phyloP scores from a whole-genome alignment of 1,139 yeast genomes.

The Saccharomyces hybrid region DNA sequence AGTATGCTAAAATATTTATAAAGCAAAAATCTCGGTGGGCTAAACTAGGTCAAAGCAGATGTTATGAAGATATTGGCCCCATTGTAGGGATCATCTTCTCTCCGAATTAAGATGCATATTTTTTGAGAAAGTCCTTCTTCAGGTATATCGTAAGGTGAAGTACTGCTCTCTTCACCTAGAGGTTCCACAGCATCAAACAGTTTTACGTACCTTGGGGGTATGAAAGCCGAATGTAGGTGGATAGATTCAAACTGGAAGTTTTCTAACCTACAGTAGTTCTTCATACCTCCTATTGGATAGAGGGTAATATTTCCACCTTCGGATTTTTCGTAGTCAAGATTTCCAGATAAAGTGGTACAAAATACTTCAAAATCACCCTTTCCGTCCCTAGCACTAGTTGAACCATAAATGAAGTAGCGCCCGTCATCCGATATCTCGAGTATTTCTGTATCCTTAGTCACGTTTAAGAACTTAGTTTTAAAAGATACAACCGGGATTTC shows the following conservation, averaged over 20 bases:
- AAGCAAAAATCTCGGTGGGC: background rate
- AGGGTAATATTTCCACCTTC: background rate
- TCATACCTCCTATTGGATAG: constrained; percentile 6
- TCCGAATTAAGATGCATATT: background rate
- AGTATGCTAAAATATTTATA: background rate
- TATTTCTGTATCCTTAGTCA: constrained; percentile 17
- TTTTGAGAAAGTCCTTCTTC: background rate
- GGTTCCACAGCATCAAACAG: too few relatives aligned
- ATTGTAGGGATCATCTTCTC: background rate
- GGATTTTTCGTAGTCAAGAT: constrained; percentile 6
- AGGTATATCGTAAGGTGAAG: background rate
- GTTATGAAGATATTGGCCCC: background rate
- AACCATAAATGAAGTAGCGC: constrained; percentile 21
- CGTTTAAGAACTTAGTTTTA: constrained; percentile 15
- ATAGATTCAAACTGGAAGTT: background rate
- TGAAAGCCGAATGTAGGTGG: background rate
- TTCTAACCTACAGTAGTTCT: background rate
- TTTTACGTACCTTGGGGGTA: background rate
- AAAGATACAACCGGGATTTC: constrained; percentile 3
- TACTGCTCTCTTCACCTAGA: background rate
- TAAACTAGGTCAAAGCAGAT: background rate
- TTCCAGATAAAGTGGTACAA: constrained; percentile 9
- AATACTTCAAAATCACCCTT: constrained; percentile 20
- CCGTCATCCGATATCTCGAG: constrained; percentile 15
- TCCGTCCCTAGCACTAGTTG: constrained; percentile 7